Conservation (phyloP, 495 filamentous ascomycete species). For the Usnea hakonensis region DNA sequence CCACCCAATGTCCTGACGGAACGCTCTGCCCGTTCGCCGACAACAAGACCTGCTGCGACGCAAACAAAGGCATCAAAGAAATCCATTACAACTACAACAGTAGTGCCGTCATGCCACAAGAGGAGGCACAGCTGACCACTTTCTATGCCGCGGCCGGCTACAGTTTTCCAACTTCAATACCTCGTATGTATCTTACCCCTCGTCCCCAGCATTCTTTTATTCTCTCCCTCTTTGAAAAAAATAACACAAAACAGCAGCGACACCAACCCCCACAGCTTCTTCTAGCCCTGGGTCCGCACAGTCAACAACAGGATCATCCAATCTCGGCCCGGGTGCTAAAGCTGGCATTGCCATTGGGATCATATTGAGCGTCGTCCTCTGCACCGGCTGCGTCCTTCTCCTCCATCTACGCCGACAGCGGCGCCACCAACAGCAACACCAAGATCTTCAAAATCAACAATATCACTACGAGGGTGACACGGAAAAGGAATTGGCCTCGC, state of each 20-base stretch:
- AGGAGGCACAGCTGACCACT: background rate
- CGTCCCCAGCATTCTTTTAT: too few species aligned
- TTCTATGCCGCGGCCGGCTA: background rate
- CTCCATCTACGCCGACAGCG: background rate
- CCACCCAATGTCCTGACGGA: constrained; percentile 1
- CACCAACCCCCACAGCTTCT: background rate
- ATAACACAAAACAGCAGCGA: background rate
- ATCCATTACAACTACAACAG: background rate
- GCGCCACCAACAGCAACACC: too few species aligned
- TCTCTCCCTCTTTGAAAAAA: background rate
- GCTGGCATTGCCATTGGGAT: background rate
- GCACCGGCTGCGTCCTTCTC: background rate
- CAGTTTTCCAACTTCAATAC: background rate
- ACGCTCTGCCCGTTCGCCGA: background rate
- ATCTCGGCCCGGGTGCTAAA: background rate
- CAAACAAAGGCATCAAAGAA: background rate
- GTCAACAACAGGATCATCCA: too few species aligned
- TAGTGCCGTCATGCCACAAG: background rate
- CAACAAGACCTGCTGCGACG: background rate
- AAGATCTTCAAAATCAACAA: too few species aligned
- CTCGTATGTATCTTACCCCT: background rate
- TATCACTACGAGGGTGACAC: background rate
- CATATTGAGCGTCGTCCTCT: background rate
- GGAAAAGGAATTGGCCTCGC: background rate
- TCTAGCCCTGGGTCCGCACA: background rate